A percentile compares a stretch with the other conserved stretches of the same genome.
Conservation (phyloP, 2,329 filamentous ascomycete genomes). For the Fragosphaeria purpurea region DNA sequence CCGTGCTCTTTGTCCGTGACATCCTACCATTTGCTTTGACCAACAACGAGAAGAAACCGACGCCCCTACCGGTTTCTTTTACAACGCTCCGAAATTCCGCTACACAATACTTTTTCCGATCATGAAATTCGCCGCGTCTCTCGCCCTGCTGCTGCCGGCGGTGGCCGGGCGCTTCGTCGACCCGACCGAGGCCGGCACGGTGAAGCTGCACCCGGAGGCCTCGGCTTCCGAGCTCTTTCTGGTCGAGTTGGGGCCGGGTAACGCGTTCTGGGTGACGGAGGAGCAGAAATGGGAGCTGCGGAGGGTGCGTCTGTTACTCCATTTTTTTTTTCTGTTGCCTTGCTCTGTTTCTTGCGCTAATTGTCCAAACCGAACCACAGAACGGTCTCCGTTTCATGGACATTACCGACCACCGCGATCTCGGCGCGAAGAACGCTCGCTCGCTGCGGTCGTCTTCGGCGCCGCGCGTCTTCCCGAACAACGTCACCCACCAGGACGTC, state of each 20-base stretch:
- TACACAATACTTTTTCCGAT: not conserved
- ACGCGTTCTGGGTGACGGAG: conserved; percentile 81
- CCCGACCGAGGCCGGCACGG: conserved; percentile 37
- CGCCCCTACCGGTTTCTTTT: no score
- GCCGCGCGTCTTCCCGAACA: conserved; percentile 35
- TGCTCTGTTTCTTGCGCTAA: not conserved
- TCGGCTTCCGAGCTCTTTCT: conserved; percentile 48
- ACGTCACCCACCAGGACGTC: conserved; percentile 44
- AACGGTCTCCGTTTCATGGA: conserved; percentile 87
- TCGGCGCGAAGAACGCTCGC: conserved; percentile 36
- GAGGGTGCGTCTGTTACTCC: conserved; percentile 44
- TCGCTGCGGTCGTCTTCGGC: conserved; percentile 52
- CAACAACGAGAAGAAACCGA: no score
- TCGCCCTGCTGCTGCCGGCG: conserved; percentile 45
- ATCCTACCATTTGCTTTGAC: no score
- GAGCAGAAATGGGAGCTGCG: conserved; percentile 90
- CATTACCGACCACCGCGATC: conserved; percentile 65
- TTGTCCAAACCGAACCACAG: conserved; percentile 31
- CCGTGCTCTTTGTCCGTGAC: no score
- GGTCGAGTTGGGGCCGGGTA: conserved; percentile 74
- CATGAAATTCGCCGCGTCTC: conserved; percentile 44
- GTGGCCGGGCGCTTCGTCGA: conserved; percentile 48
- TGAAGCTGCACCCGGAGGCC: conserved; percentile 36
- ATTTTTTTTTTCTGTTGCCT: not conserved
- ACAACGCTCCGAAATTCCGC: no score